These are phyloP conservation scores for Tolypocladium ophioglossoides DNA, from an alignment of 2,329 filamentous ascomycete genomes.

Conservation along the genomic window DNA sequence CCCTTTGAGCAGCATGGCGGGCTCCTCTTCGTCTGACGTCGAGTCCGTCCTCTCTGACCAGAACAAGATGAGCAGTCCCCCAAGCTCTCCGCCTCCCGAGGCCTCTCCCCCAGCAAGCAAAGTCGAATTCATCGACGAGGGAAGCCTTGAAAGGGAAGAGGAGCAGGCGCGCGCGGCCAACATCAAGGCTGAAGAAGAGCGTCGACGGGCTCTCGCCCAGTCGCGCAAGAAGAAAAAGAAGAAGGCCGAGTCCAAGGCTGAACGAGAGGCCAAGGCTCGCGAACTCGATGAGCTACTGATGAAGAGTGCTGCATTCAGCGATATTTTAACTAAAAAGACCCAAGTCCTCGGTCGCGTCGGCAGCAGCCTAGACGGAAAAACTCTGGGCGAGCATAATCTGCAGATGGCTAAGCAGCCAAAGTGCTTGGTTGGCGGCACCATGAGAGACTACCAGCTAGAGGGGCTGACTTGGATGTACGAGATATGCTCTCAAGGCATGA, in stretches of 20 bases:
- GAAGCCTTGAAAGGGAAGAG: conserved; percentile 23
- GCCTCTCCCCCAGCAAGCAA: conserved; percentile 9
- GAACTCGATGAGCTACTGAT: conserved; percentile 48
- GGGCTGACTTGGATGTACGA: conserved; percentile 95
- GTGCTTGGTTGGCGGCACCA: conserved; percentile 74
- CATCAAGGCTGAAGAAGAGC: conserved; percentile 38
- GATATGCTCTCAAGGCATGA: conserved; percentile 67
- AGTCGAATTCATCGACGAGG: conserved; percentile 12
- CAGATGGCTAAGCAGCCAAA: conserved; percentile 78
- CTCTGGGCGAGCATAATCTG: conserved; percentile 54
- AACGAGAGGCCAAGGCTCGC: conserved; percentile 46
- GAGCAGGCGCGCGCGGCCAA: conserved; percentile 23
- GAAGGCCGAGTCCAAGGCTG: conserved; percentile 39
- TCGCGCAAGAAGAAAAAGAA: conserved; percentile 39
- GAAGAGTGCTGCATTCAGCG: conserved; percentile 50
- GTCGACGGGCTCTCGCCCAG: conserved; percentile 21
- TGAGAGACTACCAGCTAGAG: conserved; percentile 91
- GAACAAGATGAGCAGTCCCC: conserved; percentile 20
- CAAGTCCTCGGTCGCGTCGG: conserved; percentile 52
- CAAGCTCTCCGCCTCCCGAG: conserved; percentile 25
- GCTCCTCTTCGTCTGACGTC: conserved; percentile 18
- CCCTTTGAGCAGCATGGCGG: conserved; percentile 13
- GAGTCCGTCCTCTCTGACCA: conserved; percentile 20
- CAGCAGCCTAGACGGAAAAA: conserved; percentile 47
- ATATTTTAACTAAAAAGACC: conserved; percentile 54